Conservation (phyloP, 2,329 filamentous ascomycete species). For the Pseudogymnoascus sp. region DNA sequence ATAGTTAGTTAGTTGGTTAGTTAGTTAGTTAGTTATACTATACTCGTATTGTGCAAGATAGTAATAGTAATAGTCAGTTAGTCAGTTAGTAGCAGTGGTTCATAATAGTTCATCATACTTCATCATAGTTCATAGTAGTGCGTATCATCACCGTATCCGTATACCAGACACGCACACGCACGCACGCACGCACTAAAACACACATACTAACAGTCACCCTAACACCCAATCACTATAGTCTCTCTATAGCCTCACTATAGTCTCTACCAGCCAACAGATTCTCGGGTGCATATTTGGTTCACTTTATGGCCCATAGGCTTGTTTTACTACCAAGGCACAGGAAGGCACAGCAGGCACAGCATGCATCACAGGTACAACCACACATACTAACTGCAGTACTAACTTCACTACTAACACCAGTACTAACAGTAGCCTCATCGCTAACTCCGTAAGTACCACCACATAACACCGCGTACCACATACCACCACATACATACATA, state of each 20-base stretch:
- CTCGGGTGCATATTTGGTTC: background rate
- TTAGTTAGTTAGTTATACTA: no score
- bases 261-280: background rate
- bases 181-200: no score
- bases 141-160: background rate
- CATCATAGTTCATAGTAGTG: no score
- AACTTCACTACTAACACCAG: no score
- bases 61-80: no score
- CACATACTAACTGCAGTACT: background rate
- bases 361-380: background rate
- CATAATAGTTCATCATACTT: no score
- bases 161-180: background rate
- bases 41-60: no score
- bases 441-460: background rate
- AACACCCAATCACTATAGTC: background rate
- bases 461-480: background rate
- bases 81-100: no score
- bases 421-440: background rate
- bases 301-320: background rate
- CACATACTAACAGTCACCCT: no score
- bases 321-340: background rate
- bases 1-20: no score
- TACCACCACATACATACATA: background rate
- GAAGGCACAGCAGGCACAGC: background rate
- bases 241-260: no score